A percentile compares a stretch with the other conserved stretches of the same genome.
Evolutionary conservation across 208 protist species (phyloP).

Genomic region (Acanthamoeba culbertsoni): DNA sequence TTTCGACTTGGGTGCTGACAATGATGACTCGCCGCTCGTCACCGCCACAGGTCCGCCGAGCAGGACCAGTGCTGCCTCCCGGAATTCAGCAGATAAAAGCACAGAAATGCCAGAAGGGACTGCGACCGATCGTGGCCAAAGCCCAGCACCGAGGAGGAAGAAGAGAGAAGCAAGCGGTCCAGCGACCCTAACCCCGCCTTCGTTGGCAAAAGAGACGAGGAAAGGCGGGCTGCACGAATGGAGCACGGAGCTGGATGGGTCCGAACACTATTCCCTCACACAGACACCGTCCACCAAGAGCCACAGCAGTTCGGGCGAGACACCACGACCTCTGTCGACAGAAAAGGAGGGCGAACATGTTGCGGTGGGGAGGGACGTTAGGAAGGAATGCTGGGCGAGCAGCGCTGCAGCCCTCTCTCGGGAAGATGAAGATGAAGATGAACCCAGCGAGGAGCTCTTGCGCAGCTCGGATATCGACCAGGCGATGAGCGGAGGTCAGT

Average conservation of each 20-base stretch:
- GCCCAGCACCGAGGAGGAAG: not conserved
- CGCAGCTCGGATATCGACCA: not conserved
- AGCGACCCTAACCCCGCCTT: not conserved
- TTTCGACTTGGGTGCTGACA: not conserved
- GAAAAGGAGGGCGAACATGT: not conserved
- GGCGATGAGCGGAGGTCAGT: not conserved
- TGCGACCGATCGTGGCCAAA: too few species aligned
- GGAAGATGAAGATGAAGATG: not conserved
- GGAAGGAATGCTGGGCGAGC: not conserved
- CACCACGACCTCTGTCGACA: not conserved
- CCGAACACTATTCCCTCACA: not conserved
- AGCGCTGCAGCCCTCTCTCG: not conserved
- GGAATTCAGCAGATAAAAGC: too few species aligned
- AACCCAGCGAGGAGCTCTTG: not conserved
- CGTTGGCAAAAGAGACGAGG: not conserved
- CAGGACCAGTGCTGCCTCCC: too few species aligned
- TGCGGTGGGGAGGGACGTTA: not conserved
- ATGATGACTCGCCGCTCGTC: not conserved
- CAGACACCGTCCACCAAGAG: not conserved
- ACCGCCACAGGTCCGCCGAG: too few species aligned
- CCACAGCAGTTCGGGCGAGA: not conserved
- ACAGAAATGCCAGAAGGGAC: too few species aligned
- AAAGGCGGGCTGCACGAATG: not conserved
- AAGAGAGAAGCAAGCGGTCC: not conserved
- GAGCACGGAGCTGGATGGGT: slow-evolving; percentile 10